A percentile compares a stretch with the other conserved stretches of the same genome.
Evolutionary conservation across 2,329 filamentous ascomycete species (phyloP).

Genomic region (Ceratocystis huliohia): DNA sequence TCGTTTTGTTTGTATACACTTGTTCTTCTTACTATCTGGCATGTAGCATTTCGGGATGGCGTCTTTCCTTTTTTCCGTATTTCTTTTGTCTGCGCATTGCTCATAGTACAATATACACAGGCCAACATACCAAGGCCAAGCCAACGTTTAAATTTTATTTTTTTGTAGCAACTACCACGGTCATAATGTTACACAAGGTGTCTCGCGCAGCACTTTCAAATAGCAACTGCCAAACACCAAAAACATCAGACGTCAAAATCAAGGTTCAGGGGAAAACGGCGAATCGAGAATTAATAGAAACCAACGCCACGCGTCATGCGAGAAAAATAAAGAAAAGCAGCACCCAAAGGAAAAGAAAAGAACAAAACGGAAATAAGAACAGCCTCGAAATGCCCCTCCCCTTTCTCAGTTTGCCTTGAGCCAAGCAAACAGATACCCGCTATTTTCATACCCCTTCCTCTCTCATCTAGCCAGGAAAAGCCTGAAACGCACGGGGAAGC

Average conservation of each 20-base stretch:
- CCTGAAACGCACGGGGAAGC: not conserved
- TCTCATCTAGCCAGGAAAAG: not conserved
- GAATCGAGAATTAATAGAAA: not conserved
- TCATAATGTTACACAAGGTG: not conserved
- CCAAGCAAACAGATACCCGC: not conserved
- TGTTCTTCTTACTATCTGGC: not conserved
- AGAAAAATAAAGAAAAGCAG: slow-evolving; percentile 11
- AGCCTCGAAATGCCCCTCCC: not conserved
- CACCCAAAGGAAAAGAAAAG: not conserved
- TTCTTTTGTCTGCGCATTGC: not conserved
- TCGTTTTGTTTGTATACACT: too few relatives aligned
- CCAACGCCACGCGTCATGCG: slow-evolving; percentile 12
- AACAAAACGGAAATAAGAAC: not conserved
- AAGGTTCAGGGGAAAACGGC: not conserved
- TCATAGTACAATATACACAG: not conserved
- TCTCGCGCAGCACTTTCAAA: not conserved
- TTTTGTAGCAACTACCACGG: too few relatives aligned
- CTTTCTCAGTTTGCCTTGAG: not conserved
- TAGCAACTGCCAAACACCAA: not conserved
- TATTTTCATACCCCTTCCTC: not conserved
- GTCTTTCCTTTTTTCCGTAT: not conserved
- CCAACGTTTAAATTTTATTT: too few relatives aligned
- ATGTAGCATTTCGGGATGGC: not conserved
- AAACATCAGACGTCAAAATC: not conserved
- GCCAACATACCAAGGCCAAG: not conserved